Evolutionary conservation across 2,329 filamentous ascomycete species (phyloP).

Genomic region (Ophiocordyceps sinensis): DNA sequence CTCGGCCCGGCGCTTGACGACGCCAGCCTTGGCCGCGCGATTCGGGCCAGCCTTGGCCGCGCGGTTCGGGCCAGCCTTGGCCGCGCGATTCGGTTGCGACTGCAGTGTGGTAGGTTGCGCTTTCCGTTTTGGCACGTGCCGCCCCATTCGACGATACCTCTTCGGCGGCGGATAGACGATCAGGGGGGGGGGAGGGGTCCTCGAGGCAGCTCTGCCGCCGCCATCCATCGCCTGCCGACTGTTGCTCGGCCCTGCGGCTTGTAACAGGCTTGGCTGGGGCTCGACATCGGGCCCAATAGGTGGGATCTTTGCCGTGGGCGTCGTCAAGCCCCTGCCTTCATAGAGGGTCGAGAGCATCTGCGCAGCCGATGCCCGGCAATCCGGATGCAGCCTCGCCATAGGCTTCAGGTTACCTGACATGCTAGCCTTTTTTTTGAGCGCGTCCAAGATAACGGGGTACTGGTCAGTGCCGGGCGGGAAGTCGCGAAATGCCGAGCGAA

Average conservation of each 20-base stretch:
- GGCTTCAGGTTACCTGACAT: background rate
- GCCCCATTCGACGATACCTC: background rate
- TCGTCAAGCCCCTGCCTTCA: no score
- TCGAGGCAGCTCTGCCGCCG: no score
- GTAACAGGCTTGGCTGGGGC: background rate
- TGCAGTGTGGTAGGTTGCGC: no score
- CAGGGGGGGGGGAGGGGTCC: background rate
- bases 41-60: no score
- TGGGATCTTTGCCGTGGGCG: no score
- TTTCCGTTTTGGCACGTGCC: no score
- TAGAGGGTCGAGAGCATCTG: no score
- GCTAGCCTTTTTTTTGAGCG: background rate
- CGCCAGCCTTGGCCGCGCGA: background rate
- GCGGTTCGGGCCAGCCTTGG: no score
- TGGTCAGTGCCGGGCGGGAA: background rate
- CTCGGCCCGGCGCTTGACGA: background rate
- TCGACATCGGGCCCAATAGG: background rate
- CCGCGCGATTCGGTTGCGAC: background rate
- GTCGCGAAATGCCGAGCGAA: background rate
- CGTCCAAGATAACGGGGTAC: background rate
- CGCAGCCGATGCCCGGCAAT: no score
- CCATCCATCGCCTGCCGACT: background rate
- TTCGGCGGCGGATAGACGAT: background rate
- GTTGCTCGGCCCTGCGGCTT: background rate
- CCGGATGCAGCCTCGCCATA: conserved; percentile 1